Conservation (phyloP, 2,329 filamentous ascomycete species). For the Scytalidium sp. region DNA sequence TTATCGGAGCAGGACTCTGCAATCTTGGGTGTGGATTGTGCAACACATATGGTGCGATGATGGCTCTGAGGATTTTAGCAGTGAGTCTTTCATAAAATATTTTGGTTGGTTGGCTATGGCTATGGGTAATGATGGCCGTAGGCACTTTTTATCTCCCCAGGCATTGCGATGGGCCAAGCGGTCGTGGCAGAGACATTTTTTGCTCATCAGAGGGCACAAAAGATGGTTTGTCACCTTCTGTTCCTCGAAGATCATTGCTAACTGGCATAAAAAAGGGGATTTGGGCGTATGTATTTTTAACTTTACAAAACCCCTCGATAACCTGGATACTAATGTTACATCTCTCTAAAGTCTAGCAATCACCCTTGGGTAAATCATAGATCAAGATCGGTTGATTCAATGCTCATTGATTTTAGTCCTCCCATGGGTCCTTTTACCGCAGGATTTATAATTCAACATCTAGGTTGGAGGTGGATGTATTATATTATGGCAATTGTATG, state of each 20-base stretch:
- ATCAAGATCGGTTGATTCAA: too few relatives aligned
- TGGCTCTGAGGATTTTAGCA: not conserved
- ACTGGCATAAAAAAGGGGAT: constrained; percentile 20
- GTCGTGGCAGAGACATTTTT: not conserved
- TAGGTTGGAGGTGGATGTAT: constrained; percentile 53
- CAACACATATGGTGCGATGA: not conserved
- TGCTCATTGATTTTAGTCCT: constrained; percentile 16
- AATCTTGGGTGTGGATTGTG: not conserved
- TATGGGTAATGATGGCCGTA: too few relatives aligned
- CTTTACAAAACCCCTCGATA: not conserved
- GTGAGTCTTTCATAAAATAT: not conserved
- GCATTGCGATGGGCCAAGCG: not conserved
- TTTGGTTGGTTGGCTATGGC: too few relatives aligned
- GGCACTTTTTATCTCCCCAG: not conserved
- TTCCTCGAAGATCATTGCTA: not conserved
- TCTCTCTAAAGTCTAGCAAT: not conserved
- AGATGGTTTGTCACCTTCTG: not conserved
- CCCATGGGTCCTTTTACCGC: constrained; percentile 26
- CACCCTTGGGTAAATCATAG: not conserved
- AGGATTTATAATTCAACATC: constrained; percentile 40
- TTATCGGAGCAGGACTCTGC: not conserved
- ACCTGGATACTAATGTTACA: too few relatives aligned
- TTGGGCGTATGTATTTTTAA: constrained; percentile 34
- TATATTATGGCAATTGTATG: constrained; percentile 51
- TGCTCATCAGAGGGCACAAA: not conserved